Conservation (phyloP, 176 grass and related monocot species). For the Saccharum officinarum region DNA sequence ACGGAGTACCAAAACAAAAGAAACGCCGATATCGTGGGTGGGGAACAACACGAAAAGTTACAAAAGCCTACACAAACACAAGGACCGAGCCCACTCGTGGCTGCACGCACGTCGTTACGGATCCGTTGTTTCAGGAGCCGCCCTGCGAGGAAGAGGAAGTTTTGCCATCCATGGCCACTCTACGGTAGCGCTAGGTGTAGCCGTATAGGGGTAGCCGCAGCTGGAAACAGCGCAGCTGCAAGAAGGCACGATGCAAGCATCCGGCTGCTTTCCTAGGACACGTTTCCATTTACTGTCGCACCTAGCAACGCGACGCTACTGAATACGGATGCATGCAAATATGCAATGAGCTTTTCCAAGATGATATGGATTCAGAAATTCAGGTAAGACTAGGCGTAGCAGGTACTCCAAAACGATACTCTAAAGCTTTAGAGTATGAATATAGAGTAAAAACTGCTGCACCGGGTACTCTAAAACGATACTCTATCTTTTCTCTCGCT, state of each 20-base stretch:
- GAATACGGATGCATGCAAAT: no score
- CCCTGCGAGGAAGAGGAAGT: background rate
- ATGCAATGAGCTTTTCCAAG: no score
- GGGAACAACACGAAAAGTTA: background rate
- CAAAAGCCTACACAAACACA: background rate
- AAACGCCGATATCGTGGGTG: background rate
- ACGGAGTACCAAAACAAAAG: background rate
- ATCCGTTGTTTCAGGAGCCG: background rate
- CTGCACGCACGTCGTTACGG: background rate
- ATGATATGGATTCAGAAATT: no score
- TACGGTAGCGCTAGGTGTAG: background rate
- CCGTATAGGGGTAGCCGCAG: background rate
- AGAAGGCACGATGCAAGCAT: background rate
- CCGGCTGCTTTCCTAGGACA: background rate
- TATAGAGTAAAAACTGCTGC: no score
- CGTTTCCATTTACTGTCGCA: background rate
- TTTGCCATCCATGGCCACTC: background rate
- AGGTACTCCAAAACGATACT: no score
- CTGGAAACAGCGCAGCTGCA: slow-evolving; percentile 27
- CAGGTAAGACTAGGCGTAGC: no score
- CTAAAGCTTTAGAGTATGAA: no score
- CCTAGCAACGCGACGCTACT: background rate
- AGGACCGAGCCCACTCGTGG: background rate
- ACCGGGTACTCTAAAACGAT: no score
- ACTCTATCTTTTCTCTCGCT: no score